These are phyloP conservation scores for Lecanicillium sp. DNA, from an alignment of 2,329 filamentous ascomycete genomes.

Conservation along the genomic window DNA sequence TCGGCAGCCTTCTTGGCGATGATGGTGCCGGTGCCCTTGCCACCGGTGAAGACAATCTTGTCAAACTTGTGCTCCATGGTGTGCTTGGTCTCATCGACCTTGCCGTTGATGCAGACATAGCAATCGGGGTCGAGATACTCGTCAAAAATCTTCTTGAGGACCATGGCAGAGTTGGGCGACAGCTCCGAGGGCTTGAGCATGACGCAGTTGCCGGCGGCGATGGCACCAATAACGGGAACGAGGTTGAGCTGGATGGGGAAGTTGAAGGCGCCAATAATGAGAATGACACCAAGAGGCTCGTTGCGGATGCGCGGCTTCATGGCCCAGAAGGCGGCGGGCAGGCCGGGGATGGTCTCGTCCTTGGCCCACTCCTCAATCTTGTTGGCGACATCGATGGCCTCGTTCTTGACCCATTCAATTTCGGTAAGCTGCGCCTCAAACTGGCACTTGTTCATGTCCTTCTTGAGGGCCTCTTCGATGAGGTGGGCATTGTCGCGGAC, in stretches of 20 bases:
- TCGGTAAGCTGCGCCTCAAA: conserved; percentile 71
- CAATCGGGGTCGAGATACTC: conserved; percentile 67
- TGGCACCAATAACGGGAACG: conserved; percentile 76
- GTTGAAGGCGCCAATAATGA: conserved; percentile 92
- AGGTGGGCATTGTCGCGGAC: conserved; percentile 68
- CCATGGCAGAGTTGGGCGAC: conserved; percentile 65
- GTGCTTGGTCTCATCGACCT: conserved; percentile 68
- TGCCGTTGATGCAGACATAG: conserved; percentile 75
- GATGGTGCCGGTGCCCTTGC: conserved; percentile 70
- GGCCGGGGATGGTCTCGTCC: conserved; percentile 67
- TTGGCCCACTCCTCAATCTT: conserved; percentile 76
- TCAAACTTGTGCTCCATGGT: conserved; percentile 88
- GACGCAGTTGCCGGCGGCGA: conserved; percentile 83
- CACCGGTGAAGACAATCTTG: conserved; percentile 96
- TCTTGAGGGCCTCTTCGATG: conserved; percentile 64
- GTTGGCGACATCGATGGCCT: conserved; percentile 69
- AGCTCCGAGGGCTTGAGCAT: conserved; percentile 87
- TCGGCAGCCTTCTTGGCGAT: conserved; percentile 84
- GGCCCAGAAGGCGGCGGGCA: conserved; percentile 57
- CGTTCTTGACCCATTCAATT: conserved; percentile 69
- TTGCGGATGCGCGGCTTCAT: conserved; percentile 72
- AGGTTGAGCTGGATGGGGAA: conserved; percentile 80
- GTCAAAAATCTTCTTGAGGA: conserved; percentile 71
- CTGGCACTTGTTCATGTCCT: conserved; percentile 69
- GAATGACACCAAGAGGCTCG: conserved; percentile 74